Base-by-base conservation (phyloP, 2,329 filamentous ascomycete species). In the Helotiales sp. region DNA sequence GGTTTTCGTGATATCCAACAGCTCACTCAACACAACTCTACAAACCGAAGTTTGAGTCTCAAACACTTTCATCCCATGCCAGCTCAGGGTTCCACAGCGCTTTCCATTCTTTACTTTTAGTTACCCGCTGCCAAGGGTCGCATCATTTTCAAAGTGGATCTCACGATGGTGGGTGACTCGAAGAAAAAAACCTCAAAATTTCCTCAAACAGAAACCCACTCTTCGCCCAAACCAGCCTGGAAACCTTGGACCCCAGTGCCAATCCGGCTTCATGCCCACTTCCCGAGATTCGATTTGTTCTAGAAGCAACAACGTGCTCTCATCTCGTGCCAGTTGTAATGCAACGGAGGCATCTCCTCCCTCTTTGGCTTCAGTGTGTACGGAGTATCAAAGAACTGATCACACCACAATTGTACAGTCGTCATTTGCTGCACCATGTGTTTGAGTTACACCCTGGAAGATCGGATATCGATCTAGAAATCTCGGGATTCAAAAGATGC, bases 111-210 rank as follows among this genome's bases (percentile, higher is more conserved):
- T 26, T n/a, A 28, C 28, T 37, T 40, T 52, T 20, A 32, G 8
- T 26, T 61, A 61, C 43, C 43, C 59, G 60, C 60, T 6, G 60
- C 60, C 47, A 62, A 34, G 32, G 22, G 26, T 52, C 45, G n/a
- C 30, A 52, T 34, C 28, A 37, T 20, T 37, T 40, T 34, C 3
- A 13, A 62, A 50, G 60, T 62, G 60, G 60, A 62, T 54, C 60
- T 62, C 60, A 62, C 45, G 60, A 62, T 61, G 58, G 52, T 57
- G 52, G 52, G 15, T 57, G 52, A 61, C 58, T 49, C 43, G 58
- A 61, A 49, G 30, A 57, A 57, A 57, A 57, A 61, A 40, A 24
- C 58, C 28, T 62, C 60, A 40, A 52, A 52, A 43, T 22, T 62
- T 62, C 52, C 52, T 37, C 28, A 52, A 37, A 17, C 47, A 54